Conservation (phyloP, 192 early-diverging fungal species). For the Linnemannia zychae region DNA sequence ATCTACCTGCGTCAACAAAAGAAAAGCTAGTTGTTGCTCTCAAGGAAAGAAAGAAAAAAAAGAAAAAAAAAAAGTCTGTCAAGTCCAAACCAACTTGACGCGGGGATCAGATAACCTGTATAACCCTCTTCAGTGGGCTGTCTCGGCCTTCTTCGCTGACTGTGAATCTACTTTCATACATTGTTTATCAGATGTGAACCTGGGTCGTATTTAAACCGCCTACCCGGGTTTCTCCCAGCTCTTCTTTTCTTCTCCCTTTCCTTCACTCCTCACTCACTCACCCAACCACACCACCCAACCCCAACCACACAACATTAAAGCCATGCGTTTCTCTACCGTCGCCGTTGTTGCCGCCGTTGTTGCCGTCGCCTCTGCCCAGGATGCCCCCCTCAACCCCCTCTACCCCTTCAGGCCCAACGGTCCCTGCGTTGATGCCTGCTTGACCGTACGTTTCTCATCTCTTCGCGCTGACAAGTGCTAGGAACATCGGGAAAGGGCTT, state of each 20-base stretch:
- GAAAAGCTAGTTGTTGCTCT: not conserved
- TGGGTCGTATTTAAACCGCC: not conserved
- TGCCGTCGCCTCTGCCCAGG: constrained; percentile 31
- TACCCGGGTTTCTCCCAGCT: not conserved
- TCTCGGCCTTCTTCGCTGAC: not conserved
- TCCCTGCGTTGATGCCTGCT: constrained; percentile 39
- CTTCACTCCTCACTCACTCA: not conserved
- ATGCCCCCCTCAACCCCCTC: constrained; percentile 24
- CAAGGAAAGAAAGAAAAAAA: not conserved
- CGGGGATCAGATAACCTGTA: not conserved
- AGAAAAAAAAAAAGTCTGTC: not conserved
- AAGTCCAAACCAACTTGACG: not conserved
- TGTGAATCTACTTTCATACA: not conserved
- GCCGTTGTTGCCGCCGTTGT: constrained; percentile 23
- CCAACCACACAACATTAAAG: constrained; percentile 2
- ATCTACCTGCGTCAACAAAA: not conserved
- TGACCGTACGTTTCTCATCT: constrained; percentile 25
- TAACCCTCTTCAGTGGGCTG: too few relatives aligned
- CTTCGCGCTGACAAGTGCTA: too few relatives aligned
- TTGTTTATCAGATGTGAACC: not conserved
- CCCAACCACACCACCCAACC: too few relatives aligned
- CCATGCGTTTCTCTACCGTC: constrained; percentile 53
- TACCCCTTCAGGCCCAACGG: constrained; percentile 42
- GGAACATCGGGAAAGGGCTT: too few relatives aligned
- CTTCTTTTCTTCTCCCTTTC: not conserved